These are phyloP conservation scores for Coemansia sp. DNA, from an alignment of 192 early-diverging fungal species.

Conservation along the genomic window DNA sequence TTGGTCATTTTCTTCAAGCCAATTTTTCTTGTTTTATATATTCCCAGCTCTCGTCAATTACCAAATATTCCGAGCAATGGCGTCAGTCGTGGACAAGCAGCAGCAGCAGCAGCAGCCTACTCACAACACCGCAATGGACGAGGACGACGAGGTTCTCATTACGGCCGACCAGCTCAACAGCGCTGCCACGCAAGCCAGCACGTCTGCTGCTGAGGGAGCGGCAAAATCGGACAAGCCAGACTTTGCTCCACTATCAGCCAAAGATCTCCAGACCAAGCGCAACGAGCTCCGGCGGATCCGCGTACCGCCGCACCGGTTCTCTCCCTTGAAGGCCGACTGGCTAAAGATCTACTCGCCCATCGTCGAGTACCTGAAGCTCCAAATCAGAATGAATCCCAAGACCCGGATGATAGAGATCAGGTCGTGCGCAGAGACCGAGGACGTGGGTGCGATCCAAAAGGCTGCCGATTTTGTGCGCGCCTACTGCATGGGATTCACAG, in stretches of 20 bases:
- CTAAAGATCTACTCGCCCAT: conserved; percentile 94
- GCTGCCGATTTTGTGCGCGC: conserved; percentile 95
- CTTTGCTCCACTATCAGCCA: conserved; percentile 61
- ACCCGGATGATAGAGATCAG: conserved; percentile 85
- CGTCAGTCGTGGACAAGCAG: conserved; percentile 10
- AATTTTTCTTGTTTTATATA: not conserved
- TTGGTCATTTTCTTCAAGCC: not conserved
- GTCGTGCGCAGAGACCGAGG: conserved; percentile 80
- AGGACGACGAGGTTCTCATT: conserved; percentile 66
- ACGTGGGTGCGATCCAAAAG: conserved; percentile 90
- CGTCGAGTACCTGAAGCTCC: conserved; percentile 92
- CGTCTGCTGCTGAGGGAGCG: conserved; percentile 31
- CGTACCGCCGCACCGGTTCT: conserved; percentile 91
- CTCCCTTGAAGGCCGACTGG: conserved; percentile 92
- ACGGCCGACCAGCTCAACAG: conserved; percentile 58
- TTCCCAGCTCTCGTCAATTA: conserved; percentile 2
- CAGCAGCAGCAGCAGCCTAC: conserved; percentile 6
- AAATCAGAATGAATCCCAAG: conserved; percentile 94
- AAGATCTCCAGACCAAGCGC: conserved; percentile 44
- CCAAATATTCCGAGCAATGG: conserved; percentile 15
- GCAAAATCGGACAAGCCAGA: conserved; percentile 59
- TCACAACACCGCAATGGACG: conserved; percentile 33
- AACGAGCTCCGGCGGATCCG: conserved; percentile 74
- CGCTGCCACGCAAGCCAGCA: conserved; percentile 23
- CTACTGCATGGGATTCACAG: conserved; percentile 89